Base-by-base conservation (phyloP, 176 grass and related monocot species). In the Eragrostis nindensis region DNA sequence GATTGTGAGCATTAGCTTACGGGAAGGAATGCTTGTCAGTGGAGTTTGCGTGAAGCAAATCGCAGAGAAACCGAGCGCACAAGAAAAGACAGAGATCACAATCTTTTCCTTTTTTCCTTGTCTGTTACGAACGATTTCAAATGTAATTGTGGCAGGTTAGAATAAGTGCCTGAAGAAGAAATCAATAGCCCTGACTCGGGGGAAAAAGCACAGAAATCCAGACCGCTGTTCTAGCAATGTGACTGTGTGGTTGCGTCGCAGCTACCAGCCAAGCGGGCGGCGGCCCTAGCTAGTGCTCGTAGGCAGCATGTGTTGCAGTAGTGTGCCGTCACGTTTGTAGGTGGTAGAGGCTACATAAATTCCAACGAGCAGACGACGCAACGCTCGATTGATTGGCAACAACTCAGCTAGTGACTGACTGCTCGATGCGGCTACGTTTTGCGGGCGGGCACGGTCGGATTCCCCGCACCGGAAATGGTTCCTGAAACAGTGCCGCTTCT, bases 31-130 rank as follows among this genome's bases (percentile, higher is more conserved):
- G n/a, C n/a, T n/a, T n/a, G n/a, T n/a, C n/a, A n/a, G n/a, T n/a
- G n/a, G n/a, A n/a, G 70, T 48, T 75, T 10, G 70, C 27, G 70
- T 80, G 70, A 81, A 74, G 70, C 70, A 74, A 66, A 68, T 32
- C 3, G 21, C 3, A 17, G 16, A 21, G 21, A 46, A 22, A 71
- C 14, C 21, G 41, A 45, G 19, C 25, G 0, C 22, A 36, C 43
- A 36, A 15, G 59, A 16, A 49, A 47, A 46, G 11, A 36, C 4
- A 36, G 32, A 64, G 2, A 17, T 45, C 40, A 4, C 30, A 4
- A 22, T 55, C 49, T 54, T 18, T 21, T 50, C 4, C 32, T 36
- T 36, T 36, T 4, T 36, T 4, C 32, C 32, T 4, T 36, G 4
- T 36, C 32, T 36, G 32, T 36, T 36, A 36, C 32, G 32, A 36